These are phyloP conservation scores for Colletotrichum liaoningense DNA, from an alignment of 2,329 filamentous ascomycete species.

Conservation along the genomic window DNA sequence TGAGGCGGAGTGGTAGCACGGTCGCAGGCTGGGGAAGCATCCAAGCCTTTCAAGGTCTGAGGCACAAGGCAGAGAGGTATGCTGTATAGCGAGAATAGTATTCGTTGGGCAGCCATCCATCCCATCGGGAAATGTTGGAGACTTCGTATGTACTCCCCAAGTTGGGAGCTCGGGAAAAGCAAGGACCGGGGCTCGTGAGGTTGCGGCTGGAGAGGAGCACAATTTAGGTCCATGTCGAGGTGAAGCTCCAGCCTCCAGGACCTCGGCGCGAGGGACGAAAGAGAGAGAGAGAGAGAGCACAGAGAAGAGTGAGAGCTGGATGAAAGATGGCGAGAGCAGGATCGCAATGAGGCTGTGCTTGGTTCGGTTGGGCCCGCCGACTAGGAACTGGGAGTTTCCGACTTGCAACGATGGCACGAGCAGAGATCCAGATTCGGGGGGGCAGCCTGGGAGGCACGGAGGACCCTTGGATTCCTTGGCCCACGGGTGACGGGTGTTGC, in stretches of 20 bases:
- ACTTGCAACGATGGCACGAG: constrained; percentile 20
- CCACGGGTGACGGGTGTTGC: background rate
- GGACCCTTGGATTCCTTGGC: constrained; percentile 7
- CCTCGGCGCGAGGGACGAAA: background rate
- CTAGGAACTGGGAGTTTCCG: constrained; percentile 11
- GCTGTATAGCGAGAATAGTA: too few species aligned
- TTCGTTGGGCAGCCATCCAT: background rate
- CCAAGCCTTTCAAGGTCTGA: background rate
- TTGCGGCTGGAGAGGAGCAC: background rate
- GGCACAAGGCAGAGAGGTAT: background rate
- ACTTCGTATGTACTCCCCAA: too few species aligned
- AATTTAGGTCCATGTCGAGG: background rate
- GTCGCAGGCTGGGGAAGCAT: background rate
- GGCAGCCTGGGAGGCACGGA: background rate
- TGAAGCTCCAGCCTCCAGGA: background rate
- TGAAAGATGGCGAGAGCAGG: background rate
- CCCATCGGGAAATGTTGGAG: too few species aligned
- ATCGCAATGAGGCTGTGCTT: constrained; percentile 24
- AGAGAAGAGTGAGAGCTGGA: too few species aligned
- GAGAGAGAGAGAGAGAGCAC: background rate
- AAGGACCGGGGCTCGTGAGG: background rate
- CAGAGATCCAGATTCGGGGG: background rate
- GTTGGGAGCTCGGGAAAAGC: background rate
- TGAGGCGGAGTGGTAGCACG: background rate
- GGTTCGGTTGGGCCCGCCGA: constrained; percentile 27